These are phyloP conservation scores for Piloderma croceum DNA, from an alignment of 768 basidiomycete genomes.

Conservation along the genomic window DNA sequence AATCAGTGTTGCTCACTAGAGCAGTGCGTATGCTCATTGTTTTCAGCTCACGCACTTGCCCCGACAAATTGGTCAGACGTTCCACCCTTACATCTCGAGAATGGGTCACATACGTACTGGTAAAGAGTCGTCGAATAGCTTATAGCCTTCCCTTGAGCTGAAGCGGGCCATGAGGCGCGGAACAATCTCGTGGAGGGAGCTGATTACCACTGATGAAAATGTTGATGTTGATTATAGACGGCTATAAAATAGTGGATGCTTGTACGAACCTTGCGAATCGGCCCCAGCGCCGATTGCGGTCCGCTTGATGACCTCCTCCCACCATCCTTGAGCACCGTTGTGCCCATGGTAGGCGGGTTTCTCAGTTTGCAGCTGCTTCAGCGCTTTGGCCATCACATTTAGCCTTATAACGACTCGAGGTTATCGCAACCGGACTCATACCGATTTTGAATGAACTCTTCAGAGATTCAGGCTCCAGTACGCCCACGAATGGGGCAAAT, in stretches of 20 bases:
- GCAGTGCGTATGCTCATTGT: constrained; percentile 46
- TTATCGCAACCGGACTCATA: constrained; percentile 24
- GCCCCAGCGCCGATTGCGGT: constrained; percentile 77
- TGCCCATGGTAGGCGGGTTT: too few species aligned
- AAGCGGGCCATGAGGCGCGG: constrained; percentile 60
- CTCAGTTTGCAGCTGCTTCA: too few species aligned
- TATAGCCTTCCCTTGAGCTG: constrained; percentile 67
- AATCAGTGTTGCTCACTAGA: constrained; percentile 69
- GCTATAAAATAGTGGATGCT: constrained; percentile 2
- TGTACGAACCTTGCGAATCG: constrained; percentile 47
- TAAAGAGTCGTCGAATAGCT: constrained; percentile 47
- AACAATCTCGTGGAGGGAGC: constrained; percentile 51
- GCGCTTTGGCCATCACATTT: too few species aligned
- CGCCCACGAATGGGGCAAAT: constrained; percentile 65
- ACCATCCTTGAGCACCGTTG: too few species aligned
- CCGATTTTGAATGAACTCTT: constrained; percentile 59
- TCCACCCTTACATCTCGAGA: background rate
- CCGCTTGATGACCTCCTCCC: constrained; percentile 66
- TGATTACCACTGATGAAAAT: constrained; percentile 43
- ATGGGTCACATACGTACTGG: too few species aligned
- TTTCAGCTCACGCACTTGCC: constrained; percentile 46
- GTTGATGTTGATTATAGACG: background rate
- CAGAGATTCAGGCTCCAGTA: constrained; percentile 46
- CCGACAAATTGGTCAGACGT: background rate
- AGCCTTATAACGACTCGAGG: constrained; percentile 43